Percentiles rank a stretch among this genome's conserved stretches.
phyloP scores from a whole-genome alignment of 441 rosid species.

The Bocquillonia castaneifolia region DNA sequence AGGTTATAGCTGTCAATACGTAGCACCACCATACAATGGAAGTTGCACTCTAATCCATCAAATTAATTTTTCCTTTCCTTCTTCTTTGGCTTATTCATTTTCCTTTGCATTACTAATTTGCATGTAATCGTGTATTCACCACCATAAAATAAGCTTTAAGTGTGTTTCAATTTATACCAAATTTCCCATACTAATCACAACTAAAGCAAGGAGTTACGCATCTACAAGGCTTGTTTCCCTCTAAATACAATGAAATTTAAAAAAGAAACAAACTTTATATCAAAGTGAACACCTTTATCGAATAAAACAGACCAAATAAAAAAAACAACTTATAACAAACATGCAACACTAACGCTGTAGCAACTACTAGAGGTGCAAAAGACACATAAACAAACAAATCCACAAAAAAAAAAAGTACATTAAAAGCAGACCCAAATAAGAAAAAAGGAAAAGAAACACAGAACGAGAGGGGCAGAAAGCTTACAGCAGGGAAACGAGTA shows the following conservation, averaged over 20 bases:
- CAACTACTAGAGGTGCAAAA: no score
- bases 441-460: neutral
- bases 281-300: no score
- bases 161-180: neutral
- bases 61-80: no score
- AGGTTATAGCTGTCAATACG: neutral
- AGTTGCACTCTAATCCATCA: neutral
- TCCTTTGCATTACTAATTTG: no score
- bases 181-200: neutral
- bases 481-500: slow-evolving; percentile 28
- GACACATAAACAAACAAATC: neutral
- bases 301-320: no score
- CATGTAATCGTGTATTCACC: no score
- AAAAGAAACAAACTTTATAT: no score
- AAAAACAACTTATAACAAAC: no score
- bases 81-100: no score
- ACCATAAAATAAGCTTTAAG: neutral
- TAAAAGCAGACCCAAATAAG: neutral
- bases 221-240: no score
- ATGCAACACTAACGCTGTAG: neutral
- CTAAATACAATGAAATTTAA: no score
- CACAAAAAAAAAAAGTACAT: neutral
- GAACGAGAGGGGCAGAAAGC: neutral
- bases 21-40: neutral
- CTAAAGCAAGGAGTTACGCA: neutral